Percentiles rank a stretch among this genome's conserved stretches.
These are phyloP conservation scores for Tetracladium maxilliforme DNA, from an alignment of 2,329 filamentous ascomycete genomes.

Conservation along the genomic window DNA sequence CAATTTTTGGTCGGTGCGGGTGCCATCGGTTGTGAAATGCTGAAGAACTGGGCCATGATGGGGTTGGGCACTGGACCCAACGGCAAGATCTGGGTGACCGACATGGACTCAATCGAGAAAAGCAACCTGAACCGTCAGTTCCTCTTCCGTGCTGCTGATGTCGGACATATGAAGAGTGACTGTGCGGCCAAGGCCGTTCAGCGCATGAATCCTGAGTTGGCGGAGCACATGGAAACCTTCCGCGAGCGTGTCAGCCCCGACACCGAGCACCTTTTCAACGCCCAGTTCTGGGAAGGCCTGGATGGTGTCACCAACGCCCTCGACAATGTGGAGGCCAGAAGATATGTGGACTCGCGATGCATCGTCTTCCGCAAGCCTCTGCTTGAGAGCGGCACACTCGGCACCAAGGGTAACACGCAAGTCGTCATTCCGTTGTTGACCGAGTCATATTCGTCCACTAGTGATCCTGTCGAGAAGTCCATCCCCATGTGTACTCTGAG, in stretches of 20 bases:
- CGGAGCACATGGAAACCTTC: constrained; percentile 70
- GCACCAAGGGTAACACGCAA: constrained; percentile 97
- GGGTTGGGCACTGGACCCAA: constrained; percentile 78
- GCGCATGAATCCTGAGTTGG: constrained; percentile 87
- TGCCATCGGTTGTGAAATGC: constrained; percentile 96
- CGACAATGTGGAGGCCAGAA: constrained; percentile 93
- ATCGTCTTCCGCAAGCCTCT: constrained; percentile 98
- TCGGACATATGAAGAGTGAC: constrained; percentile 93
- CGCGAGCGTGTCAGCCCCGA: constrained; percentile 85
- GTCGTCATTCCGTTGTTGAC: constrained; percentile 84
- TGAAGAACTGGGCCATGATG: constrained; percentile 99
- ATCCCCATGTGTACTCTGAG: constrained; percentile 98
- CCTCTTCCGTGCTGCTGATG: constrained; percentile 83
- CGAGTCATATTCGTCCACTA: constrained; percentile 93
- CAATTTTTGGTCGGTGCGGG: constrained; percentile 93
- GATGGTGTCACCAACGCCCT: constrained; percentile 94
- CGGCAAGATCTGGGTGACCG: constrained; percentile 82
- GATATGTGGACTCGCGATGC: constrained; percentile 89
- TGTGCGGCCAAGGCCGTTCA: constrained; percentile 81
- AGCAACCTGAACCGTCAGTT: constrained; percentile 98
- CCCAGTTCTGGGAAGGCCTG: constrained; percentile 74
- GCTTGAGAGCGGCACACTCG: constrained; percentile 92
- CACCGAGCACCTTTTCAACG: constrained; percentile 89
- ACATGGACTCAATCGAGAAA: constrained; percentile 98
- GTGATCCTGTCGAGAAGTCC: constrained; percentile 94